Percentiles rank a stretch among this genome's conserved stretches.
phyloP scores from a whole-genome alignment of 805 yeast genomes.

The Candida takata region DNA sequence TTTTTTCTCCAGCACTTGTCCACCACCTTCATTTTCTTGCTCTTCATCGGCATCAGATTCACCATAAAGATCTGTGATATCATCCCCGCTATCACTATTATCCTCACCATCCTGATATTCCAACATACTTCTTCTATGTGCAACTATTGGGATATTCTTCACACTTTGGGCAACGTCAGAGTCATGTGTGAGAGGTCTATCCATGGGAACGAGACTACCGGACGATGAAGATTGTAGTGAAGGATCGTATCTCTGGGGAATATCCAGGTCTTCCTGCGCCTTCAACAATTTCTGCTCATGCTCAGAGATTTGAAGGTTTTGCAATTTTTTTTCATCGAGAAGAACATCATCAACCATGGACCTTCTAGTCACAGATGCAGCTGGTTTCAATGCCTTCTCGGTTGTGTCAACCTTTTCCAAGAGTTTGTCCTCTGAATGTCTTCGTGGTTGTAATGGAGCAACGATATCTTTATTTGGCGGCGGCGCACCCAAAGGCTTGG shows the following conservation, averaged over 20 bases:
- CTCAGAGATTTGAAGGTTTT: no score
- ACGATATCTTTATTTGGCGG: neutral
- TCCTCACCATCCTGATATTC: conserved; percentile 23
- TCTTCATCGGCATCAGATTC: neutral
- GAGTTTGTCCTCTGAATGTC: neutral
- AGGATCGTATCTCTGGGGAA: conserved; percentile 5
- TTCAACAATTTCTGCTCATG: neutral
- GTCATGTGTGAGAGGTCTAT: neutral
- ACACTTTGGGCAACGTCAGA: conserved; percentile 9
- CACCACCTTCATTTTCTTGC: neutral
- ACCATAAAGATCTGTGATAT: conserved; percentile 20
- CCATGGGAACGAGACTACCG: neutral
- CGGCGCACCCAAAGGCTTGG: no score
- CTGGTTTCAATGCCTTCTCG: neutral
- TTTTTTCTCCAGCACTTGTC: neutral
- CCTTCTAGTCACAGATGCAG: neutral
- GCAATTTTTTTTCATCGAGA: neutral
- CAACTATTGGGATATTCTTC: conserved; percentile 26
- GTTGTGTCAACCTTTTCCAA: no score
- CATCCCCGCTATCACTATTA: conserved; percentile 25
- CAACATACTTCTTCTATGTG: conserved; percentile 24
- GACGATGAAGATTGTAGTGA: neutral
- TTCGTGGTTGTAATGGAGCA: neutral
- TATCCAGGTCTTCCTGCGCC: conserved; percentile 4
- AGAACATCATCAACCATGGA: conserved; percentile 1